Evolutionary conservation across 768 basidiomycete genomes (phyloP).

Genomic region (Lactarius indigo): DNA sequence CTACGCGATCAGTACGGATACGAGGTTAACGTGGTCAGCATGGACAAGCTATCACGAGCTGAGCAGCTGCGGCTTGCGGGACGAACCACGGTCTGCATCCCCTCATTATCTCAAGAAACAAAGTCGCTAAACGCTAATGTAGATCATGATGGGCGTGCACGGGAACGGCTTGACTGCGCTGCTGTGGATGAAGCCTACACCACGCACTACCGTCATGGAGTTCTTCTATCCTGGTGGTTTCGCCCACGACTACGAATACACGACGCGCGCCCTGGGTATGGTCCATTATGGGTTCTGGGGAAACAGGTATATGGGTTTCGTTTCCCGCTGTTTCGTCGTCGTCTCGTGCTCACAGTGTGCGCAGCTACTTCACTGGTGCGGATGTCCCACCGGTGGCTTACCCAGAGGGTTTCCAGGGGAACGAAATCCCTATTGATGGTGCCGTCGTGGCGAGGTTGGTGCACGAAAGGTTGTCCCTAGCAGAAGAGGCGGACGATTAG

Average conservation of each 20-base stretch:
- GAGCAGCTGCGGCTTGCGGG: constrained; percentile 82
- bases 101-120: constrained; percentile 4
- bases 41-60: constrained; percentile 73
- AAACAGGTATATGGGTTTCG: constrained; percentile 44
- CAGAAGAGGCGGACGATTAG: constrained; percentile 60
- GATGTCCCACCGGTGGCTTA: constrained; percentile 65
- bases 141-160: constrained; percentile 96
- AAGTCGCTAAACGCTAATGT: neutral
- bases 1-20: constrained; percentile 70
- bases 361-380: constrained; percentile 71
- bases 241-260: constrained; percentile 82
- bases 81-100: constrained; percentile 69
- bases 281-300: constrained; percentile 84
- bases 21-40: constrained; percentile 84
- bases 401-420: constrained; percentile 87
- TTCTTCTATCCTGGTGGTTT: constrained; percentile 86
- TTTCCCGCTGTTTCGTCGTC: neutral
- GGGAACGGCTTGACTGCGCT: constrained; percentile 88
- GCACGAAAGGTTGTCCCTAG: constrained; percentile 52
- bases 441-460: constrained; percentile 59
- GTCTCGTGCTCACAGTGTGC: constrained; percentile 5
- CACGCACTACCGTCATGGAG: constrained; percentile 84
- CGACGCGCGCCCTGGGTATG: constrained; percentile 79
- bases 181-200: constrained; percentile 88
- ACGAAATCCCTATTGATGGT: constrained; percentile 80